These are phyloP conservation scores for Mycena leptocephala DNA, from an alignment of 768 basidiomycete genomes.

Conservation along the genomic window DNA sequence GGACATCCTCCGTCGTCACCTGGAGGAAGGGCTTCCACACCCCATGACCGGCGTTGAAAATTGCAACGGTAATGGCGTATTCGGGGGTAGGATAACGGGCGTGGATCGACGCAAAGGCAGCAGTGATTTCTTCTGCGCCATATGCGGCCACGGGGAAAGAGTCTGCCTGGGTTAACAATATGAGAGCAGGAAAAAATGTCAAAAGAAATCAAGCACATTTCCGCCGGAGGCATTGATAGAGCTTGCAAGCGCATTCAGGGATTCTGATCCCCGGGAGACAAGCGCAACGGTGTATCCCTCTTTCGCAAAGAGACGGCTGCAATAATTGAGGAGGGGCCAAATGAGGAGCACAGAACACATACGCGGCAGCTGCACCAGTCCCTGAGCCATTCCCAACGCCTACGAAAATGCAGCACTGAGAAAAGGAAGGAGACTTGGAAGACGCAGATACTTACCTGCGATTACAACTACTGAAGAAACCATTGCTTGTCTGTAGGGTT, in stretches of 20 bases:
- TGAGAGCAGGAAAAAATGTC: background rate
- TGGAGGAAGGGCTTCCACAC: conserved; percentile 81
- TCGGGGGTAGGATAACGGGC: conserved; percentile 62
- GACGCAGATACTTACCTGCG: conserved; percentile 7
- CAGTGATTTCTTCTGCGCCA: conserved; percentile 65
- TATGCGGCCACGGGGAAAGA: conserved; percentile 71
- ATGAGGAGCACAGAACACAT: conserved; percentile 40
- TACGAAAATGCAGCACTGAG: conserved; percentile 10
- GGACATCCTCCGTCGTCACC: conserved; percentile 71
- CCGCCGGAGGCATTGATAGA: conserved; percentile 74
- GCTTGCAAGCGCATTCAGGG: conserved; percentile 67
- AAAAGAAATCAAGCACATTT: conserved; percentile 56
- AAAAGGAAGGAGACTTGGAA: background rate
- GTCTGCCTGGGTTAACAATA: conserved; percentile 60
- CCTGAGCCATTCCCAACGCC: conserved; percentile 66
- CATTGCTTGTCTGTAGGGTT: background rate
- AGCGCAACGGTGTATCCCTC: conserved; percentile 79
- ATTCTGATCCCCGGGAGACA: conserved; percentile 70
- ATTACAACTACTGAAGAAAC: conserved; percentile 24
- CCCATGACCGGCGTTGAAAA: conserved; percentile 75
- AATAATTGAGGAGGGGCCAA: background rate
- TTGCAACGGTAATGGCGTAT: conserved; percentile 70
- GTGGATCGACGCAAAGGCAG: conserved; percentile 65
- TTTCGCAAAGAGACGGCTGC: conserved; percentile 73
- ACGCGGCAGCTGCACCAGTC: conserved; percentile 76